Evolutionary conservation across 352 stramenopile genomes (phyloP).

Genomic region (Phytophthora aleatoria): DNA sequence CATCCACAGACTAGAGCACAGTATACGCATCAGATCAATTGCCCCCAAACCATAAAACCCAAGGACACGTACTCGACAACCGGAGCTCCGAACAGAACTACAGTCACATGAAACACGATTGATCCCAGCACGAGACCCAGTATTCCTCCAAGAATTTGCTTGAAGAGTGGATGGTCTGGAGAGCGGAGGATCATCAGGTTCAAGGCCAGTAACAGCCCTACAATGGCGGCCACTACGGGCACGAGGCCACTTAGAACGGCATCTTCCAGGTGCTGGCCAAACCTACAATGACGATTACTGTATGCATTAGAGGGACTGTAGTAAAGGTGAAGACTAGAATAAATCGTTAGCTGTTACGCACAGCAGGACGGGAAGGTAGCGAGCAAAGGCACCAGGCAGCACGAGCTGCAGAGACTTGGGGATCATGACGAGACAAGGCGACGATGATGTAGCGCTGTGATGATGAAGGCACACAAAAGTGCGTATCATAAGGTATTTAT

Average conservation of each 20-base stretch:
- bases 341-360: slow-evolving; percentile 3
- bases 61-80: slow-evolving; percentile 51
- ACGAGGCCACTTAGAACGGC: slow-evolving; percentile 48
- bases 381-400: slow-evolving; percentile 20
- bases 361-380: slow-evolving; percentile 29
- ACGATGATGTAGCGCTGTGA: slow-evolving; percentile 13
- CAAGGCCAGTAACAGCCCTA: slow-evolving; percentile 32
- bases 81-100: slow-evolving; percentile 80
- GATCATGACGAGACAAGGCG: slow-evolving; percentile 21
- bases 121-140: slow-evolving; percentile 45
- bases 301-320: not conserved
- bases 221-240: slow-evolving; percentile 42
- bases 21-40: slow-evolving; percentile 6
- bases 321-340: not conserved
- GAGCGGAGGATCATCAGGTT: slow-evolving; percentile 36
- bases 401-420: slow-evolving; percentile 32
- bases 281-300: slow-evolving; percentile 20
- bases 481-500: slow-evolving; percentile 11
- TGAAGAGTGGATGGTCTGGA: slow-evolving; percentile 5
- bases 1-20: slow-evolving; percentile 49
- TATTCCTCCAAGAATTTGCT: slow-evolving; percentile 26
- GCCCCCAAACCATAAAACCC: not conserved
- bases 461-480: slow-evolving; percentile 13
- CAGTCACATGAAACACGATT: slow-evolving; percentile 53
- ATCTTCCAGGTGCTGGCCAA: slow-evolving; percentile 48